Evolutionary conservation across 345 rosid species (phyloP).

Genomic region (Linum trigynum): DNA sequence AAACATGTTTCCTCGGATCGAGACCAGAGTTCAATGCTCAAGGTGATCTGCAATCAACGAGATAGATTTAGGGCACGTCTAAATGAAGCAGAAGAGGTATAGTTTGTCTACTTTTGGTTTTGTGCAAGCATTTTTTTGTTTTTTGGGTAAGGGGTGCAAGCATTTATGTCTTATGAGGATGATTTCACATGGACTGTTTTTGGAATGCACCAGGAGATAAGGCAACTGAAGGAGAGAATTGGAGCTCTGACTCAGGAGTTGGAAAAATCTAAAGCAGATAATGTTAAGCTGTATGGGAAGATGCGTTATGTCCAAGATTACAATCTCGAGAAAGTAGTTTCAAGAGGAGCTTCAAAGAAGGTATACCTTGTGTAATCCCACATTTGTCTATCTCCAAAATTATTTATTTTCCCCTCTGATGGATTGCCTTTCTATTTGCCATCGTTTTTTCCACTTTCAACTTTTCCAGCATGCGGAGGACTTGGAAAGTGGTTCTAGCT

Average conservation of each 20-base stretch:
- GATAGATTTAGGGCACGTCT: conserved; percentile 83
- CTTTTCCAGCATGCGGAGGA: conserved; percentile 62
- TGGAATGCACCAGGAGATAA: conserved; percentile 51
- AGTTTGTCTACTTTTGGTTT: neutral
- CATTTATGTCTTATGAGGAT: too few species aligned
- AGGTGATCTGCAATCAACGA: conserved; percentile 91
- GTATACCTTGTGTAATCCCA: conserved; percentile 19
- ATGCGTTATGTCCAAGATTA: conserved; percentile 95
- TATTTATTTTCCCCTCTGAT: conserved; percentile 3
- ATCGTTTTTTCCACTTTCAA: neutral
- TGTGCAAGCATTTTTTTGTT: neutral
- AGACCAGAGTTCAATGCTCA: conserved; percentile 95
- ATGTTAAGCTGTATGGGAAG: conserved; percentile 90
- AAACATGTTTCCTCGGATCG: conserved; percentile 69
- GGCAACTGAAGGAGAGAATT: conserved; percentile 80
- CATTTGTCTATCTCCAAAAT: conserved; percentile 5
- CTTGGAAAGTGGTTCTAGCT: conserved; percentile 83
- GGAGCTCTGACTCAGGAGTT: conserved; percentile 60
- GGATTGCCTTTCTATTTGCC: conserved; percentile 2
- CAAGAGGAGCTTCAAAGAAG: conserved; percentile 82
- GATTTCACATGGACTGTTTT: conserved; percentile 1
- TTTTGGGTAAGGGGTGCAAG: too few species aligned
- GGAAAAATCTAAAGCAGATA: conserved; percentile 92
- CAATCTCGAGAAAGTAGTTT: conserved; percentile 83
- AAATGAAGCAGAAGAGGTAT: conserved; percentile 89